A percentile compares a stretch with the other conserved stretches of the same genome.
Evolutionary conservation across 257 asterid genomes (phyloP).

Genomic region (Solanum pennellii): DNA sequence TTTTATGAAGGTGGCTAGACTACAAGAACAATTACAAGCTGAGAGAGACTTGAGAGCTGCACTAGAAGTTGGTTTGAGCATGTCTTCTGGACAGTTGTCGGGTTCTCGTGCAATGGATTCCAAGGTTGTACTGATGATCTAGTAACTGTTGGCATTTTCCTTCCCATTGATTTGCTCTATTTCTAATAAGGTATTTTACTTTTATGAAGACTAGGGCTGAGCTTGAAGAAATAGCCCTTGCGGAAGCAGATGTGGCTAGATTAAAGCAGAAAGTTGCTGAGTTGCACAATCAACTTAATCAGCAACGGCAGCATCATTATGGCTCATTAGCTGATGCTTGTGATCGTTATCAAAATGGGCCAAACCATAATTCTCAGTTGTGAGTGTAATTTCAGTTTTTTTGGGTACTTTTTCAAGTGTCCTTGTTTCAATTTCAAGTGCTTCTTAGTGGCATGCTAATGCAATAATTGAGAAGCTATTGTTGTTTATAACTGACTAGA

Average conservation of each 20-base stretch:
- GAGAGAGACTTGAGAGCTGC: conserved; percentile 97
- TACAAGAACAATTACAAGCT: conserved; percentile 97
- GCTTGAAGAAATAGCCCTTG: conserved; percentile 98
- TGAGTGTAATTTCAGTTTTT: conserved; percentile 18
- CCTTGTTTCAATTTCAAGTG: neutral
- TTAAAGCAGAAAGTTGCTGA: conserved; percentile 95
- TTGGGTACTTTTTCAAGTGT: neutral
- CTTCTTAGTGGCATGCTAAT: neutral
- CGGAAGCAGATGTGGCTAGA: conserved; percentile 95
- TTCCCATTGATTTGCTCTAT: neutral
- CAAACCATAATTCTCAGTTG: conserved; percentile 46
- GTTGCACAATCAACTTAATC: conserved; percentile 92
- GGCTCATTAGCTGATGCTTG: conserved; percentile 59
- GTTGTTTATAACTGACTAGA: neutral
- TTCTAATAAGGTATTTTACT: neutral
- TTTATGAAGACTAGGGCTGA: conserved; percentile 79
- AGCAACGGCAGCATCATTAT: conserved; percentile 85
- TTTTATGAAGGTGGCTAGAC: conserved; percentile 55
- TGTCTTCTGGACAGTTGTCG: conserved; percentile 81
- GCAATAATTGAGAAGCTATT: neutral
- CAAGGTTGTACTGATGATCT: conserved; percentile 36
- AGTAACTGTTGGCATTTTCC: neutral
- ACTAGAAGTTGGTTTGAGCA: conserved; percentile 87
- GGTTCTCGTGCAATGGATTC: conserved; percentile 87
- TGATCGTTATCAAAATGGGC: conserved; percentile 50